Conservation (phyloP, 352 stramenopile species). For the Phytophthora sp. region DNA sequence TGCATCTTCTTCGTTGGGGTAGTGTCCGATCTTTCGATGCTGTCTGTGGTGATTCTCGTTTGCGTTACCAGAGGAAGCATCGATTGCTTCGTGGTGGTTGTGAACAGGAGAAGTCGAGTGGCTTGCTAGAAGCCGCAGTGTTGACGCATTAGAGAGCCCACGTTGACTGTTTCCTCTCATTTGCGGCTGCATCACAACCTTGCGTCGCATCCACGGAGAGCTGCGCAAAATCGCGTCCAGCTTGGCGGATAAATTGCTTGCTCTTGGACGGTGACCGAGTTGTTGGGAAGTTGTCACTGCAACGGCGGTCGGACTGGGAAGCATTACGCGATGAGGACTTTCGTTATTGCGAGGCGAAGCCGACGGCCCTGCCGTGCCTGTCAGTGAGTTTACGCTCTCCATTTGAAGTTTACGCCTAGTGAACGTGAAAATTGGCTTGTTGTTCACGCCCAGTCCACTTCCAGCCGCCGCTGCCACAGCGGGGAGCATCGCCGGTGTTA, state of each 20-base stretch:
- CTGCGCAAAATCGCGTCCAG: constrained; percentile 64
- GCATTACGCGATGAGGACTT: neutral
- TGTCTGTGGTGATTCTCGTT: constrained; percentile 11
- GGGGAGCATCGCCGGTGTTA: constrained; percentile 21
- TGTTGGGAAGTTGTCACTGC: constrained; percentile 20
- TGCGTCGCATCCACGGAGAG: constrained; percentile 62
- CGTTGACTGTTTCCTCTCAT: constrained; percentile 21
- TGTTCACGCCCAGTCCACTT: constrained; percentile 19
- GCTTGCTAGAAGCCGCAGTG: constrained; percentile 7
- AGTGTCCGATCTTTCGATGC: constrained; percentile 11
- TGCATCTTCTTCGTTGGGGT: neutral
- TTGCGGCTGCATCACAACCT: constrained; percentile 60
- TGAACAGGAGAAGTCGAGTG: constrained; percentile 5
- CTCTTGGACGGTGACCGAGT: constrained; percentile 27
- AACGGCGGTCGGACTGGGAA: neutral
- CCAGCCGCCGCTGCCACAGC: constrained; percentile 24
- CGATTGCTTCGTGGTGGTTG: constrained; percentile 5
- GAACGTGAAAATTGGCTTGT: constrained; percentile 35
- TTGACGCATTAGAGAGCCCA: constrained; percentile 13
- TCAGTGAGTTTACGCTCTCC: constrained; percentile 10
- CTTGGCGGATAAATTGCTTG: constrained; percentile 56
- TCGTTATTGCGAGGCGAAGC: neutral
- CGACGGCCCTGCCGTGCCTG: neutral
- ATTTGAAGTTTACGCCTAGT: constrained; percentile 31
- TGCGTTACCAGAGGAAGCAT: constrained; percentile 2